Percentiles rank a stretch among this genome's conserved stretches.
These are phyloP conservation scores for Coemansia linderi DNA, from an alignment of 371 early-diverging fungal genomes.

Conservation along the genomic window DNA sequence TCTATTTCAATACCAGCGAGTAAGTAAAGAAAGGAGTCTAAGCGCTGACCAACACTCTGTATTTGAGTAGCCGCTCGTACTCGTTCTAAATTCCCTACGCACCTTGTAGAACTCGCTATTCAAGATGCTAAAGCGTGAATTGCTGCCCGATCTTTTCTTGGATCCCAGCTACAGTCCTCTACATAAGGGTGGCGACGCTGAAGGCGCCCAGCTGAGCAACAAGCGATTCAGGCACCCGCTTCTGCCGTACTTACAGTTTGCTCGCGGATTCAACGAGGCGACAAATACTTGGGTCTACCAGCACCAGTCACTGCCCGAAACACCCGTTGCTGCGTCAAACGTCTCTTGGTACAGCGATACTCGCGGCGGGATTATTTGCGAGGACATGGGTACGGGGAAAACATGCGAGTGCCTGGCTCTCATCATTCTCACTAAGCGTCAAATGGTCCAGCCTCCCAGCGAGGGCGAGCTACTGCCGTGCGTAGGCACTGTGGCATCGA, in stretches of 20 bases:
- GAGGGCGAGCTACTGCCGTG: conserved; percentile 46
- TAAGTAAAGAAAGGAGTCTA: conserved; percentile 8
- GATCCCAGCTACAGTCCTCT: conserved; percentile 53
- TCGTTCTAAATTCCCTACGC: conserved; percentile 3
- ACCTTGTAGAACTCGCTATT: conserved; percentile 57
- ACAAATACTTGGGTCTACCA: conserved; percentile 55
- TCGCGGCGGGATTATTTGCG: conserved; percentile 74
- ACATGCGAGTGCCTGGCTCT: conserved; percentile 71
- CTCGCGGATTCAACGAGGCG: conserved; percentile 34
- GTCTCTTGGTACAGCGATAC: conserved; percentile 55
- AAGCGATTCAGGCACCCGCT: conserved; percentile 31
- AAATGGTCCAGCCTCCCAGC: conserved; percentile 55
- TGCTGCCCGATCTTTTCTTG: conserved; percentile 57
- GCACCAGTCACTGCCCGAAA: conserved; percentile 41
- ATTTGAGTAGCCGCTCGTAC: background rate
- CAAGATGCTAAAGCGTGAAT: conserved; percentile 68
- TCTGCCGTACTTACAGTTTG: conserved; percentile 45
- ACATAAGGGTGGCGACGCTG: background rate
- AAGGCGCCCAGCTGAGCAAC: background rate
- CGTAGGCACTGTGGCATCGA: conserved; percentile 37
- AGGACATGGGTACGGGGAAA: conserved; percentile 82
- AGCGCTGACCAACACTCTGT: background rate
- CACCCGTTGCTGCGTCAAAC: conserved; percentile 23
- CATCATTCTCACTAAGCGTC: conserved; percentile 62
- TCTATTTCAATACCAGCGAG: conserved; percentile 64